phyloP scores from a whole-genome alignment of 495 filamentous ascomycete species.

The Copromyces sp. region DNA sequence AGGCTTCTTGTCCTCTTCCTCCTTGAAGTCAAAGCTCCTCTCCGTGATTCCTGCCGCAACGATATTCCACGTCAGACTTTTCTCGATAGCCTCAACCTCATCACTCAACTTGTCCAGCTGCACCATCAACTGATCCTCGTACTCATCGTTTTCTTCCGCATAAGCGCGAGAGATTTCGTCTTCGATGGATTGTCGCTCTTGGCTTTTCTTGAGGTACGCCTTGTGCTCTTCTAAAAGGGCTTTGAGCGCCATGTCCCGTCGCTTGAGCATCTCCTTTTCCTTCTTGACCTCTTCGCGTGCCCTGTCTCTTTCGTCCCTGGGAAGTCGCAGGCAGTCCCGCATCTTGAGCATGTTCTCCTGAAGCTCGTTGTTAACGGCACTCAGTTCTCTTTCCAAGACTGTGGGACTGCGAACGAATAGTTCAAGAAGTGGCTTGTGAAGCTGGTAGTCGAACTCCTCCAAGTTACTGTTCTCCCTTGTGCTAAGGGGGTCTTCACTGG shows the following conservation, averaged over 20 bases:
- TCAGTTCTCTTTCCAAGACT: constrained; percentile 22
- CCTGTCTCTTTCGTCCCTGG: constrained; percentile 22
- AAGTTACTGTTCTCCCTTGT: not conserved
- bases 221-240: constrained; percentile 19
- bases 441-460: constrained; percentile 2
- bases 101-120: constrained; percentile 25
- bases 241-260: constrained; percentile 10
- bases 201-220: constrained; percentile 18
- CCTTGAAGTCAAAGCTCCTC: constrained; percentile 19
- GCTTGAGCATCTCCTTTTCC: constrained; percentile 12
- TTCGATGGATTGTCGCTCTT: constrained; percentile 26
- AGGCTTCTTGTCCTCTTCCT: constrained; percentile 11
- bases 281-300: constrained; percentile 25
- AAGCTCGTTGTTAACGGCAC: constrained; percentile 16
- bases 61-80: constrained; percentile 17
- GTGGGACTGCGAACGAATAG: constrained; percentile 24
- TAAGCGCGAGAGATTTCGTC: constrained; percentile 28
- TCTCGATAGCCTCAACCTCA: constrained; percentile 21
- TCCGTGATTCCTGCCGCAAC: constrained; percentile 25
- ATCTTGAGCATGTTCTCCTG: constrained; percentile 20
- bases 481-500: not conserved
- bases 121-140: constrained; percentile 22
- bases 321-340: not conserved
- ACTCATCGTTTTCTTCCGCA: constrained; percentile 26
- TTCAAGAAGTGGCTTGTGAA: constrained; percentile 19